Percentiles rank a stretch among this genome's conserved stretches.
Evolutionary conservation across 345 rosid species (phyloP).

Genomic region (Euphorbia tirucalli): DNA sequence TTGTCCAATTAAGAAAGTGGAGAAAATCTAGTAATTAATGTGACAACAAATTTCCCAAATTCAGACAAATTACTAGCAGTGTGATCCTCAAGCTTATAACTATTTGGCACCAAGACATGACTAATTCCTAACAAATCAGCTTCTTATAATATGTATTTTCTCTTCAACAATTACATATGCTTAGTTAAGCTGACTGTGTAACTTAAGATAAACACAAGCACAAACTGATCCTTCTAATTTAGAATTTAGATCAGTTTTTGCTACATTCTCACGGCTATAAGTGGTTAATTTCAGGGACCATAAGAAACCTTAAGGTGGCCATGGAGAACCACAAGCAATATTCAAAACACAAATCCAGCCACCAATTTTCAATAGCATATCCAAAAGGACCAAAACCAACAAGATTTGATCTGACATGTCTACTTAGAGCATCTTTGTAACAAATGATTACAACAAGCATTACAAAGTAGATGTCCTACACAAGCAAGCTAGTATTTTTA

Average conservation of each 20-base stretch:
- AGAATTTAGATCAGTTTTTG: not conserved
- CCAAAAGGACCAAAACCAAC: no score
- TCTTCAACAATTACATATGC: not conserved
- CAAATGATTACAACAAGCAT: not conserved
- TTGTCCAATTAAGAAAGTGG: not conserved
- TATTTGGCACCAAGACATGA: not conserved
- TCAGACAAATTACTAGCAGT: not conserved
- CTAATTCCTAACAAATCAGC: not conserved
- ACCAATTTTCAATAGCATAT: not conserved
- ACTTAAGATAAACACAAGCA: not conserved
- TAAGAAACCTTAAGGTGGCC: not conserved
- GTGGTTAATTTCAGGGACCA: not conserved
- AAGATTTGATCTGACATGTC: not conserved
- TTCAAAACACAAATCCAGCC: not conserved
- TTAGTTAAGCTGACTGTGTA: not conserved
- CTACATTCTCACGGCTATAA: not conserved
- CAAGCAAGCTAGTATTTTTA: slow-evolving; percentile 10
- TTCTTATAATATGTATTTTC: not conserved
- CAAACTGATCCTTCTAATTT: not conserved
- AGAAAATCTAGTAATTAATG: not conserved
- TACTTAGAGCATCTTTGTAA: not conserved
- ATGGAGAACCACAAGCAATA: not conserved
- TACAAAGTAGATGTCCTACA: not conserved
- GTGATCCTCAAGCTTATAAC: not conserved
- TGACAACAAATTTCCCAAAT: not conserved